Conservation (phyloP, 768 basidiomycete genomes). For the Dacryopinax spathularia region DNA sequence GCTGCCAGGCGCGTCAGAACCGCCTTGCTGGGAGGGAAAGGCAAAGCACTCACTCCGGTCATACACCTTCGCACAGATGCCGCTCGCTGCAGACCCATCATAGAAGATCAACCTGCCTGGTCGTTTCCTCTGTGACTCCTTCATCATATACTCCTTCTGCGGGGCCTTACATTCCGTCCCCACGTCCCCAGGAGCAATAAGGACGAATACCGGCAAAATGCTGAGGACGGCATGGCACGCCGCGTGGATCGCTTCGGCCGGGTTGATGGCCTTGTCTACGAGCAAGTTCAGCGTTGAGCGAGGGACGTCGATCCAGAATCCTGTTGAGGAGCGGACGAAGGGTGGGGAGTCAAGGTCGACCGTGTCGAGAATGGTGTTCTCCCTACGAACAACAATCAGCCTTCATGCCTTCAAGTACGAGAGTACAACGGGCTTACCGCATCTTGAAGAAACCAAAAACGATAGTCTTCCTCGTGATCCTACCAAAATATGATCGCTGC, state of each 20-base stretch:
- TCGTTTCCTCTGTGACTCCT: constrained; percentile 43
- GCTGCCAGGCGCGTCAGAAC: constrained; percentile 23
- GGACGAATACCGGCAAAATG: constrained; percentile 37
- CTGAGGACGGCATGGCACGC: constrained; percentile 76
- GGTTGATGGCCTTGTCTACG: constrained; percentile 39
- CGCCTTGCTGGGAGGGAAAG: background rate
- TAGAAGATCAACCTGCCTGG: constrained; percentile 77
- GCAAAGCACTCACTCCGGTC: constrained; percentile 45
- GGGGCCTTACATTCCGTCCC: constrained; percentile 71
- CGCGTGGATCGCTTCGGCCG: constrained; percentile 71
- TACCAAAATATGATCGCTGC: constrained; percentile 53
- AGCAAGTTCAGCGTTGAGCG: constrained; percentile 39
- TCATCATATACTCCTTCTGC: constrained; percentile 53
- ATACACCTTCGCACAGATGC: constrained; percentile 63
- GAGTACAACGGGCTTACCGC: constrained; percentile 28
- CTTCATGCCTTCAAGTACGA: constrained; percentile 31
- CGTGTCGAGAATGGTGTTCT: constrained; percentile 46
- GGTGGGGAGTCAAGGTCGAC: constrained; percentile 67
- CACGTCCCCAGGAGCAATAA: constrained; percentile 44
- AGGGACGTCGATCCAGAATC: constrained; percentile 70
- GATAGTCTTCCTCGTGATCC: constrained; percentile 48
- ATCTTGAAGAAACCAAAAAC: constrained; percentile 81
- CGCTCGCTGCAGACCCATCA: constrained; percentile 56
- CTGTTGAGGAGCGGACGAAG: constrained; percentile 58
- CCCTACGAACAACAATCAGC: constrained; percentile 10